A percentile compares a stretch with the other conserved stretches of the same genome.
These are phyloP conservation scores for Apophysomyces ossiformis DNA, from an alignment of 371 early-diverging fungal species.

Conservation along the genomic window DNA sequence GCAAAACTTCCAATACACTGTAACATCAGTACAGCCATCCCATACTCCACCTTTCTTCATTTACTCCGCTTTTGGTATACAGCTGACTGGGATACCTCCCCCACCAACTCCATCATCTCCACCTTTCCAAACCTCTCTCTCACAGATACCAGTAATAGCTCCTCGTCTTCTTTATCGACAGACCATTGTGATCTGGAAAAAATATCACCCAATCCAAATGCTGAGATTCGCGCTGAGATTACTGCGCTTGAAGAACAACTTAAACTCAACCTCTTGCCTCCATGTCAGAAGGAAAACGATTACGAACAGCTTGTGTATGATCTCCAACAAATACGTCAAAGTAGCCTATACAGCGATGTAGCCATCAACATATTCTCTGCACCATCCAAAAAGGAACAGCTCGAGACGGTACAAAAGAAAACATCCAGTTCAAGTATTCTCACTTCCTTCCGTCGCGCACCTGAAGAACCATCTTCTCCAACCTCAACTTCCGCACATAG, in stretches of 20 bases:
- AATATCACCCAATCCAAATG: not conserved
- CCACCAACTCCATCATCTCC: not conserved
- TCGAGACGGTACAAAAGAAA: constrained; percentile 15
- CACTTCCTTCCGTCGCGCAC: not conserved
- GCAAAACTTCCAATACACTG: constrained; percentile 12
- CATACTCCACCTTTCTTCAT: constrained; percentile 21
- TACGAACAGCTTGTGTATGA: constrained; percentile 33
- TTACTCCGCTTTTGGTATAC: constrained; percentile 54
- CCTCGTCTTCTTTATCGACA: constrained; percentile 13
- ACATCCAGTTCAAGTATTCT: not conserved
- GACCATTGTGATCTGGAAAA: constrained; percentile 7
- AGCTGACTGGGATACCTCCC: constrained; percentile 23
- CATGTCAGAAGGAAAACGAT: constrained; percentile 19
- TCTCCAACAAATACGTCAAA: constrained; percentile 30
- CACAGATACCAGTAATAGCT: constrained; percentile 7
- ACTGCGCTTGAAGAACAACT: constrained; percentile 21
- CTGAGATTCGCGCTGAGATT: constrained; percentile 15
- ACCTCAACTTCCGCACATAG: constrained; percentile 37
- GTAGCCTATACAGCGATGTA: constrained; percentile 34
- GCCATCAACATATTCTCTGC: constrained; percentile 25
- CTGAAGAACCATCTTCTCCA: constrained; percentile 11
- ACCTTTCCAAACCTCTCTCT: constrained; percentile 18
- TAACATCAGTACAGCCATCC: constrained; percentile 28
- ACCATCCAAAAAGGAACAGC: constrained; percentile 12
- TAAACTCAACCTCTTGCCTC: constrained; percentile 19